Conservation (phyloP, 1,139 yeast genomes). For the Barnettozyma hawaiiensis region DNA sequence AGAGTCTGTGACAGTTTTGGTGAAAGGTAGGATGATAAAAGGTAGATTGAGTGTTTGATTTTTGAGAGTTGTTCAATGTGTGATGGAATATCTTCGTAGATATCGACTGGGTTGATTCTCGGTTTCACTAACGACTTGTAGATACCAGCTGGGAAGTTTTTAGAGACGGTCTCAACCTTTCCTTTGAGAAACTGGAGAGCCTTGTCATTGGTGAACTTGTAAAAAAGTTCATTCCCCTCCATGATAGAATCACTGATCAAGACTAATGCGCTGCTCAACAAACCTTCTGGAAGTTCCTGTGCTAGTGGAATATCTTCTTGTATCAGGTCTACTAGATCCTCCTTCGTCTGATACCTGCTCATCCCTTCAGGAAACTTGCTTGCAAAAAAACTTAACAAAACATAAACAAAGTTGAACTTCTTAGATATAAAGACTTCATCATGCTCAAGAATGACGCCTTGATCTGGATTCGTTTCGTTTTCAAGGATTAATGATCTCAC, state of each 20-base stretch:
- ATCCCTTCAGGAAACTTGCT: slow-evolving; percentile 23
- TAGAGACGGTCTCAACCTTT: slow-evolving; percentile 30
- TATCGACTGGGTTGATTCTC: slow-evolving; percentile 20
- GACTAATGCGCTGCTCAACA: slow-evolving; percentile 28
- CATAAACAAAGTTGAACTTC: slow-evolving; percentile 38
- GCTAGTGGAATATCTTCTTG: slow-evolving; percentile 29
- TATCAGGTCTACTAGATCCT: slow-evolving; percentile 45
- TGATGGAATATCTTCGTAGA: slow-evolving; percentile 27
- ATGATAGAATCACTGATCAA: slow-evolving; percentile 39
- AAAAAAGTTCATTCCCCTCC: slow-evolving; percentile 45
- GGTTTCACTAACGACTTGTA: slow-evolving; percentile 20
- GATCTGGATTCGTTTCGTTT: slow-evolving; percentile 18
- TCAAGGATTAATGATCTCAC: slow-evolving; percentile 33
- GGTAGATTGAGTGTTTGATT: slow-evolving; percentile 15
- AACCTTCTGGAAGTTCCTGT: slow-evolving; percentile 27
- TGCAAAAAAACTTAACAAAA: slow-evolving; percentile 38
- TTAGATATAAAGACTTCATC: slow-evolving; percentile 40
- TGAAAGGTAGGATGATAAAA: slow-evolving; percentile 20
- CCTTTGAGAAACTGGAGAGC: slow-evolving; percentile 31
- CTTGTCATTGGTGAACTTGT: slow-evolving; percentile 35
- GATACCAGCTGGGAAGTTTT: slow-evolving; percentile 30
- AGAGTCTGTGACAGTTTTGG: slow-evolving; percentile 13
- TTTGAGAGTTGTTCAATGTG: slow-evolving; percentile 27
- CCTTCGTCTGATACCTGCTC: slow-evolving; percentile 38
- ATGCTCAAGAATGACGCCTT: slow-evolving; percentile 24